Percentiles rank a stretch among this genome's conserved stretches.
Conservation (phyloP, 2,329 filamentous ascomycete species). For the Fusarium setosum region DNA sequence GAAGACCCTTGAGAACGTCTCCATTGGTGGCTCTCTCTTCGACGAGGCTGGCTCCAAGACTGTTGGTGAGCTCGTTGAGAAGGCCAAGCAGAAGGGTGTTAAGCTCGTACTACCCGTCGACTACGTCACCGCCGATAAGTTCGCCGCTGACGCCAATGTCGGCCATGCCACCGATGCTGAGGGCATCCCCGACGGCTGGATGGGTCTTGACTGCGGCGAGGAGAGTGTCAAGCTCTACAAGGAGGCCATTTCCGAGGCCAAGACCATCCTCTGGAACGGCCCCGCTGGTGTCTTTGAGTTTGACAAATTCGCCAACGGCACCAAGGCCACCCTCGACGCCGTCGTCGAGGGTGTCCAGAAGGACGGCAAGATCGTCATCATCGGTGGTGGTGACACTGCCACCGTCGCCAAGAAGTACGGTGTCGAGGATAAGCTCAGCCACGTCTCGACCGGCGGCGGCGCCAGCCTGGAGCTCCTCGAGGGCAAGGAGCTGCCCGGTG, state of each 20-base stretch:
- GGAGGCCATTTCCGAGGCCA: conserved; percentile 84
- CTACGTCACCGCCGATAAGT: conserved; percentile 97
- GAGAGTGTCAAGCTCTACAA: conserved; percentile 92
- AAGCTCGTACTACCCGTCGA: conserved; percentile 94
- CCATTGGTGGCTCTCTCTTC: conserved; percentile 92
- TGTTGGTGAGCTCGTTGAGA: conserved; percentile 86
- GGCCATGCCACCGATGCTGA: conserved; percentile 86
- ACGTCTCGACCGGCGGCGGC: conserved; percentile 97
- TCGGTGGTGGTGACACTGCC: conserved; percentile 97
- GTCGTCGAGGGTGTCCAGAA: conserved; percentile 81
- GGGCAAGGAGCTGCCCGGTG: conserved; percentile 97
- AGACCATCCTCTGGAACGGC: conserved; percentile 99
- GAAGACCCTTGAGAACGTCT: conserved; percentile 93
- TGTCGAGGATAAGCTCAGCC: conserved; percentile 96
- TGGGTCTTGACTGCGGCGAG: conserved; percentile 94
- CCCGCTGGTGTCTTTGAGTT: conserved; percentile 98
- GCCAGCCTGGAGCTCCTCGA: conserved; percentile 96
- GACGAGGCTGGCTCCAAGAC: conserved; percentile 95
- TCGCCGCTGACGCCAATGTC: conserved; percentile 83
- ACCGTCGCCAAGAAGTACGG: conserved; percentile 98
- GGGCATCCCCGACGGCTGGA: conserved; percentile 96
- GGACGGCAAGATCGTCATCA: conserved; percentile 94
- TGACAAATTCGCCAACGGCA: conserved; percentile 91
- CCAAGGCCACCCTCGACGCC: conserved; percentile 91
- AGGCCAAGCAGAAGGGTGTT: conserved; percentile 96